Base-by-base conservation (phyloP, 495 filamentous ascomycete species). In the Penicillium angulare region DNA sequence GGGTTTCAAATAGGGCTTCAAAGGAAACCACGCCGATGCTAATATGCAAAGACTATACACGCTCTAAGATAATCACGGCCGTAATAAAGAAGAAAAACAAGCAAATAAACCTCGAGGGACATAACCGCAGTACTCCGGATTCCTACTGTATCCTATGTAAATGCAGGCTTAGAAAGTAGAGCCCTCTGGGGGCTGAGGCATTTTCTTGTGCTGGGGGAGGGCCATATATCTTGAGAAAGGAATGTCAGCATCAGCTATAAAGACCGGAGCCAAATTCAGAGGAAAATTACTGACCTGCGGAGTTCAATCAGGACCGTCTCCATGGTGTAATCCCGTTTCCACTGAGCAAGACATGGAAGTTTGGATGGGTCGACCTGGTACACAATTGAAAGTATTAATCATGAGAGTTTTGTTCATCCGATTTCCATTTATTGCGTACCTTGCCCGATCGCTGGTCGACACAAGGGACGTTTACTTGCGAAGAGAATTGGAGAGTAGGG, bases 381-480 rank as follows among this genome's bases (percentile, higher is more conserved):
- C n/a, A n/a, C n/a, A n/a, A n/a, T n/a, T n/a, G n/a, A n/a, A n/a
- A 53, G 35, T 20, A 15, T 35, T 59, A 20, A n/a, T n/a, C n/a
- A n/a, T n/a, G n/a, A n/a, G n/a, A n/a, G n/a, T n/a, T n/a, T n/a
- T n/a, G n/a, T n/a, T n/a, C n/a, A n/a, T n/a, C n/a, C n/a, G n/a
- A n/a, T n/a, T n/a, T n/a, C n/a, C n/a, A n/a, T n/a, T n/a, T n/a
- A n/a, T n/a, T 29, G 36, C 50, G 22, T 67, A 89, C 87, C 75
- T 84, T 84, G 61, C 93, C 93, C 44, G 86, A 85, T 51, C 70
- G 77, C 50, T 73, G 75, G 70, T 89, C 89, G 40, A 98, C 93
- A 56, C 93, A 95, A 24, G 93, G 93, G 7, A 97, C 83, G 71
- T 98, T 98, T 72, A 98, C 87, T 63, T 87, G 87, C 50, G 88